Conservation (phyloP, 768 basidiomycete species). For the Pulveroboletus sp. region DNA sequence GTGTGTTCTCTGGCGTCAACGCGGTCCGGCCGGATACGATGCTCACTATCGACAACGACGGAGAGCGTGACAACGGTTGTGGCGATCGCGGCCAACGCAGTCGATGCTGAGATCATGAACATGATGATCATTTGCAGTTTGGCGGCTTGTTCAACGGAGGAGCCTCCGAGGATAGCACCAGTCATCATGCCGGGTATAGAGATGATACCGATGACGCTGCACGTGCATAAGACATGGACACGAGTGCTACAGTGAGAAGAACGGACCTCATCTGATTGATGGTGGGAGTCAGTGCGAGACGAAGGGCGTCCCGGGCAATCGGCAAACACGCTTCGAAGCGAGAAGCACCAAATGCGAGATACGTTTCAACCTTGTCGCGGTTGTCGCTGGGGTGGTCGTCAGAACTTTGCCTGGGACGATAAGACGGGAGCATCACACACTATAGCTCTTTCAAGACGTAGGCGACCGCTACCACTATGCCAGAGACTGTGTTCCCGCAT, state of each 20-base stretch:
- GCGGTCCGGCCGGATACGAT: constrained; percentile 63
- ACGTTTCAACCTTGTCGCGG: constrained; percentile 80
- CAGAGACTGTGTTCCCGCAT: constrained; percentile 75
- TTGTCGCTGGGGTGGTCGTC: constrained; percentile 55
- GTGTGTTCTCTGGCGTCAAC: constrained; percentile 40
- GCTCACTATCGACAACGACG: constrained; percentile 65
- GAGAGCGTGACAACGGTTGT: constrained; percentile 58
- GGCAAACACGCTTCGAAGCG: constrained; percentile 82
- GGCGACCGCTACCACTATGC: constrained; percentile 67
- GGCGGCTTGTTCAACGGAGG: constrained; percentile 81
- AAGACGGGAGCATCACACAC: constrained; percentile 37
- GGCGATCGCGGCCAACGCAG: constrained; percentile 66
- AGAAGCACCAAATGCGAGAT: constrained; percentile 83
- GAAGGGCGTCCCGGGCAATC: constrained; percentile 74
- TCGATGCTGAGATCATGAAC: constrained; percentile 86
- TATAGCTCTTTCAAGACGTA: constrained; percentile 74
- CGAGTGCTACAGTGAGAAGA: neutral
- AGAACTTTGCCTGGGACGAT: neutral
- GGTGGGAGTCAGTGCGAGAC: constrained; percentile 73
- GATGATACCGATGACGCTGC: constrained; percentile 71
- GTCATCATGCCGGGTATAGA: constrained; percentile 92
- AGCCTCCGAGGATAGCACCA: constrained; percentile 84
- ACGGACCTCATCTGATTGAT: constrained; percentile 83
- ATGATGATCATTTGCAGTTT: constrained; percentile 90
- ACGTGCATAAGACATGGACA: neutral